Base-by-base conservation (phyloP, 208 protist genomes). In the Lotmaria passim region DNA sequence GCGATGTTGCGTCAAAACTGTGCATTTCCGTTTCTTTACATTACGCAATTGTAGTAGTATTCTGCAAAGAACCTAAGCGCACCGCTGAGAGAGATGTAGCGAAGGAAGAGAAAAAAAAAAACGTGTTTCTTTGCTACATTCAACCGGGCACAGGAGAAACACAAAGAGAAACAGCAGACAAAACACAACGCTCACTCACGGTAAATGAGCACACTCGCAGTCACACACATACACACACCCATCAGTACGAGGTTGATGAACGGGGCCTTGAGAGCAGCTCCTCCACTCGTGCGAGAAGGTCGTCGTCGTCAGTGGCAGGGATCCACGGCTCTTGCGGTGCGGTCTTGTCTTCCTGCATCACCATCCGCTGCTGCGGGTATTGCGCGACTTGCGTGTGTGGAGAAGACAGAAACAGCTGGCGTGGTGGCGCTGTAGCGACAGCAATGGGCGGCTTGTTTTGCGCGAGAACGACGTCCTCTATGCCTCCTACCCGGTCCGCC, bases 281-380 rank as follows among this genome's bases (percentile, higher is more conserved):
- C 11, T 66, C 46, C n/a, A 66, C 60, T 17, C 60, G 60, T 46
- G 46, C 8, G 7, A 36, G 46, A 3, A 56, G 34, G 8, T 56
- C 60, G 7, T 66, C 47, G 28, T 66, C 46, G 28, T 66, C 46
- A 1, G 21, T 46, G 44, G 30, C 60, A 21, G 60, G 60, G 23
- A n/a, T 66, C 60, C 60, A 66, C 47, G 53, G 47, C 34, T 46
- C 60, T 14, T n/a, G 30, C 26, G 41, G 33, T 36, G 41, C 31
- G 3, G 14, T 4, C 41, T 23, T 19, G 3, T 34, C 57, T 4
- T 17, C 39, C 3, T 26, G 39, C 38, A 38, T 7, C 3, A 11
- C 3, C 2, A 19, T 8, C 38, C 15, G 6, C 10, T 28, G 21
- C 7, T 46, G 46, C 24, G 33, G 46, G n/a, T n/a, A n/a, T n/a